Conservation (phyloP, 805 yeast genomes). For the Hanseniaspora nectarophila region DNA sequence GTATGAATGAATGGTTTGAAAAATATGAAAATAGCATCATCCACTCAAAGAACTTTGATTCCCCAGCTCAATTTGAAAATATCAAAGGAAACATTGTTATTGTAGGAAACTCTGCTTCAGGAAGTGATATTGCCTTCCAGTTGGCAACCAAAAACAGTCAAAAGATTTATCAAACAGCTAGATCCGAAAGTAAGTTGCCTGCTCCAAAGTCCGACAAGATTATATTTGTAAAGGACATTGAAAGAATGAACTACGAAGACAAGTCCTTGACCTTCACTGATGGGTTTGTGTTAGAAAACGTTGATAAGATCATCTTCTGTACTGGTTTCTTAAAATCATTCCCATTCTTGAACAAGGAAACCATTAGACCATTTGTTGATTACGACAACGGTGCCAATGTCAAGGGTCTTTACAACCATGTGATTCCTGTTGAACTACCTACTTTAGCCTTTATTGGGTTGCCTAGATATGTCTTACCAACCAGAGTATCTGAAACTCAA, state of each 20-base stretch:
- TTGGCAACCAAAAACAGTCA: conserved; percentile 33
- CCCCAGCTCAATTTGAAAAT: conserved; percentile 32
- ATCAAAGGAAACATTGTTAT: conserved; percentile 39
- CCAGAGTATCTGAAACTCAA: conserved; percentile 47
- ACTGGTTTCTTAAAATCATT: conserved; percentile 62
- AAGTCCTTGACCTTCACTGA: conserved; percentile 37
- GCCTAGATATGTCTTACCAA: conserved; percentile 49
- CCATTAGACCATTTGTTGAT: conserved; percentile 22
- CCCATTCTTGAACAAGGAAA: conserved; percentile 41
- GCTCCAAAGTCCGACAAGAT: conserved; percentile 35
- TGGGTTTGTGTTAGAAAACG: conserved; percentile 35
- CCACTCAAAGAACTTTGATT: conserved; percentile 49
- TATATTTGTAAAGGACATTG: conserved; percentile 35
- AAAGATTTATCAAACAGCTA: conserved; percentile 37
- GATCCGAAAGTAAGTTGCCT: conserved; percentile 35
- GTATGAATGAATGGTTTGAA: conserved; percentile 38
- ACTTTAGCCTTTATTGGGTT: conserved; percentile 50
- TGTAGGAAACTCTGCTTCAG: conserved; percentile 71
- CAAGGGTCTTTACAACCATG: conserved; percentile 46
- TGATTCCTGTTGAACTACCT: conserved; percentile 46
- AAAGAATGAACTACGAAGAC: conserved; percentile 29
- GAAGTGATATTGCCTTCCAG: conserved; percentile 60
- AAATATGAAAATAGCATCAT: conserved; percentile 36
- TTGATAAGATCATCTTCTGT: conserved; percentile 54
- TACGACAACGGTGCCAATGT: conserved; percentile 38